Base-by-base conservation (phyloP, 495 filamentous ascomycete species). In the Mycothermus thermophilus region DNA sequence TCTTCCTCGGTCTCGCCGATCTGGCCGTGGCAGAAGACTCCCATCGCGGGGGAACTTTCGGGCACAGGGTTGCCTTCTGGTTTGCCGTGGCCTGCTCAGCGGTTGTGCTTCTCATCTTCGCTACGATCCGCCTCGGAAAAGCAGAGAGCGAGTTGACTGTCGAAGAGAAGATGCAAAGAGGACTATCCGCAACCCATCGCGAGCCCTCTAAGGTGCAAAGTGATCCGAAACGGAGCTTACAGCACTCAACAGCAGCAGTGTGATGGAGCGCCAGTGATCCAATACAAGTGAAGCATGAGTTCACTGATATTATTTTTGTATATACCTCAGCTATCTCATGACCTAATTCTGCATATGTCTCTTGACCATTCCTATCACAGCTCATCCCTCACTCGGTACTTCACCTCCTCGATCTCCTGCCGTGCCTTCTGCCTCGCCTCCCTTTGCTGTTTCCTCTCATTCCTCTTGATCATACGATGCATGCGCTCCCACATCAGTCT, bases 1-100 rank as follows among this genome's bases (percentile, higher is more conserved):
- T 90, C 34, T 78, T 77, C 56, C 64, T 93, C 4, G 80, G 77
- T 0, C 68, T 93, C 29, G 80, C 76, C 0, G 83, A 93, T 24
- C 65, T 80, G 12, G 67, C 71, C 18, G 66, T 68, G 0, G 60
- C 74, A 25, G 57, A 57, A 19, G 70, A 72, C 0, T 52, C 49
- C 2, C 46, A 66, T 1, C 26, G 57, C 4, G 68, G 67, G 0
- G 12, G 56, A n/a, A 58, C 59, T 23, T 19, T 54, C 38, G 72
- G 71, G 14, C 82, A 77, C 45, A 69, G 75, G 42, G 61, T 66
- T 0, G 74, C 72, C 1, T 84, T 85, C 42, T 80, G 78, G 75
- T 75, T 79, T 35, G 70, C 73, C 31, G 62, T 75, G 4, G 76
- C 62, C 2, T 62, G 67, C 27, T 71, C 79, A 0, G 54, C 52